A percentile compares a stretch with the other conserved stretches of the same genome.
These are phyloP conservation scores for Neopestalotiopsis clavispora DNA, from an alignment of 2,329 filamentous ascomycete genomes.

Conservation along the genomic window DNA sequence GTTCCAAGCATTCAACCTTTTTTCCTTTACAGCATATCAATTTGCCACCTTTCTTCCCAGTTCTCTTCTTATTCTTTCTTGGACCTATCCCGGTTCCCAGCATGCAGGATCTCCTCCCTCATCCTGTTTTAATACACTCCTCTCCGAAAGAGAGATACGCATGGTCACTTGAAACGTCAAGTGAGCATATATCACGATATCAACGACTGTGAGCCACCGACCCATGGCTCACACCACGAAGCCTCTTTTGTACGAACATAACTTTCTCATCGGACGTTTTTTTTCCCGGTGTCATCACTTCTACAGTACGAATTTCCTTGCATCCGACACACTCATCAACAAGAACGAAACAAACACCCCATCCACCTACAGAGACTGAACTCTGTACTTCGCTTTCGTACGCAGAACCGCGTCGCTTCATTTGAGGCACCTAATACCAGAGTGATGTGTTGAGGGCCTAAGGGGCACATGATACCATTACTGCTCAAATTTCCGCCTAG, in stretches of 20 bases:
- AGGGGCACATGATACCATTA: constrained; percentile 26
- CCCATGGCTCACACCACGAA: constrained; percentile 22
- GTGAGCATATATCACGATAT: constrained; percentile 18
- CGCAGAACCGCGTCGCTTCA: constrained; percentile 13
- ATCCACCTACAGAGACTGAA: neutral
- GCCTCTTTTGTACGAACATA: constrained; percentile 23
- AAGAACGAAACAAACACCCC: constrained; percentile 8
- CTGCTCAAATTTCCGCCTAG: constrained; percentile 20
- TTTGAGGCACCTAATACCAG: constrained; percentile 14
- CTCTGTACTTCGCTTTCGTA: constrained; percentile 18
- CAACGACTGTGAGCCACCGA: constrained; percentile 23
- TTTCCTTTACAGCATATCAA: constrained; percentile 25
- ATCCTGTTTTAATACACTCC: constrained; percentile 9
- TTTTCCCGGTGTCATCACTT: constrained; percentile 24
- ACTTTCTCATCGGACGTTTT: constrained; percentile 23
- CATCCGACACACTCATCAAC: constrained; percentile 25
- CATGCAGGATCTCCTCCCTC: neutral
- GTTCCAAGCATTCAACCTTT: constrained; percentile 25
- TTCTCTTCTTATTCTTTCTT: constrained; percentile 13
- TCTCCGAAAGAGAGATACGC: constrained; percentile 20
- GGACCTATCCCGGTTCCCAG: neutral
- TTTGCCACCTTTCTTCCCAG: constrained; percentile 10
- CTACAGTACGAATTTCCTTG: constrained; percentile 29
- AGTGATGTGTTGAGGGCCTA: constrained; percentile 22
- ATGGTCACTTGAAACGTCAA: constrained; percentile 18